Evolutionary conservation across 2,329 filamentous ascomycete genomes (phyloP), one percentile per base, ranked within the genome.

Genomic region (Aphanocladium album): DNA sequence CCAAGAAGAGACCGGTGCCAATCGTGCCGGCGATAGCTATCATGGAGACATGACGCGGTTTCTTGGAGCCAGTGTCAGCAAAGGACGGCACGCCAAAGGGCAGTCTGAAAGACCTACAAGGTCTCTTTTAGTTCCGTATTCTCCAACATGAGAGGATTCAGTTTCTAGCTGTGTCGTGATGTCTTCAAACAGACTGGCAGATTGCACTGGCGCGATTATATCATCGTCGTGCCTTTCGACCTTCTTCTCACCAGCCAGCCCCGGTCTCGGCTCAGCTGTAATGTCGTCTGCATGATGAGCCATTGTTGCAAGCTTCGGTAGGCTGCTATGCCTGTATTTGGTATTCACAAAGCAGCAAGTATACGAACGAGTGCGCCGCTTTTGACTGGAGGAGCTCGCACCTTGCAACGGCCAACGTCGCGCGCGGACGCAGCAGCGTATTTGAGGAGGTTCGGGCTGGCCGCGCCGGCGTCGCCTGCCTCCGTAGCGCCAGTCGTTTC

Each of bases 11-110:
- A 23, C 71, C 71, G 8, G 68, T 56, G 16, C 53, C 53, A 25
- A 56, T 56, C 6, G 53, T 46, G 8, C 53, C 53, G 23, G 74
- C 76, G 19, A 77, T 67, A 2, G 72, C 74, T 54, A 80, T 78
- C 67, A 69, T 69, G 27, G 66, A 66, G 8, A 69, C 63, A 60
- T 69, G 67, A 11, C 67, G 67, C 11, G 67, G 57, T 63, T 64
- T 64, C 62, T 64, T 35, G 4, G 43, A 46, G 45, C 23, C n/a
- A 7, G 33, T 17, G 21, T 17, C 5, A 50, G 23, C 17, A 14
- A 5, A n/a, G 6, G 47, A 27, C 21, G 23, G 25, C 5, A 11
- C 27, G 16, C n/a, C 7, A 27, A 6, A 27, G 25, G 43, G 3
- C 8, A 23, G n/a, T 5, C 2, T 21, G 43, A n/a, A 16, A n/a